Evolutionary conservation across 805 yeast species (phyloP).

Genomic region (Saturnispora kantuleensis): DNA sequence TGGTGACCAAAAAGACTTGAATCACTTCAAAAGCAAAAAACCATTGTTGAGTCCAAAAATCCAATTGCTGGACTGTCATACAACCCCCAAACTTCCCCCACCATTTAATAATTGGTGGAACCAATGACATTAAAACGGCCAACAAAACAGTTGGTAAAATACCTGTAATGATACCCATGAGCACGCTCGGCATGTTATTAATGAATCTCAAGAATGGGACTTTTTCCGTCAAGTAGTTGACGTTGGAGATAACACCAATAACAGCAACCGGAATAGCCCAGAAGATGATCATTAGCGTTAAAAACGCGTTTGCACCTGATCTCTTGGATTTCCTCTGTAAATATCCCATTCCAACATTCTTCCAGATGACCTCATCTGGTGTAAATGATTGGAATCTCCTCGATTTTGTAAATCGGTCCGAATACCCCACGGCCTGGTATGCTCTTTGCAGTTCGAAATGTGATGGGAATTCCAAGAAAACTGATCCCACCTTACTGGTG

Average conservation of each 20-base stretch:
- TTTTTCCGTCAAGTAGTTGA: constrained; percentile 59
- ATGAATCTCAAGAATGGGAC: constrained; percentile 71
- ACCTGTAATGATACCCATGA: constrained; percentile 82
- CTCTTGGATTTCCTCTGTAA: constrained; percentile 48
- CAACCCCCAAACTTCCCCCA: constrained; percentile 70
- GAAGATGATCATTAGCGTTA: constrained; percentile 63
- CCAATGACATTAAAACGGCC: constrained; percentile 73
- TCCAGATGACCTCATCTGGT: constrained; percentile 84
- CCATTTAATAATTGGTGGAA: constrained; percentile 73
- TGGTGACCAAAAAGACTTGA: constrained; percentile 77
- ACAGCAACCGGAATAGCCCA: constrained; percentile 99
- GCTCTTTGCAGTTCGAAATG: constrained; percentile 87
- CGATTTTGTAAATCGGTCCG: constrained; percentile 33
- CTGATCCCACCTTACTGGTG: constrained; percentile 48
- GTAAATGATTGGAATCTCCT: constrained; percentile 51
- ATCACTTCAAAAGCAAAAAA: constrained; percentile 85
- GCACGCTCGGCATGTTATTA: constrained; percentile 54
- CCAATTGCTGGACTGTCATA: constrained; percentile 62
- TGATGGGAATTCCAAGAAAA: constrained; percentile 69
- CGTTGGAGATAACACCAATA: constrained; percentile 87
- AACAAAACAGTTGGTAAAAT: constrained; percentile 75
- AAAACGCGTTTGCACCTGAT: constrained; percentile 49
- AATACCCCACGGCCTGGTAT: constrained; percentile 66
- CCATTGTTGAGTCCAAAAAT: constrained; percentile 78
- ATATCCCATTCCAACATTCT: constrained; percentile 52